Percentiles rank a stretch among this genome's conserved stretches.
These are phyloP conservation scores for Verticillium nubilum DNA, from an alignment of 2,329 filamentous ascomycete genomes.

Conservation along the genomic window DNA sequence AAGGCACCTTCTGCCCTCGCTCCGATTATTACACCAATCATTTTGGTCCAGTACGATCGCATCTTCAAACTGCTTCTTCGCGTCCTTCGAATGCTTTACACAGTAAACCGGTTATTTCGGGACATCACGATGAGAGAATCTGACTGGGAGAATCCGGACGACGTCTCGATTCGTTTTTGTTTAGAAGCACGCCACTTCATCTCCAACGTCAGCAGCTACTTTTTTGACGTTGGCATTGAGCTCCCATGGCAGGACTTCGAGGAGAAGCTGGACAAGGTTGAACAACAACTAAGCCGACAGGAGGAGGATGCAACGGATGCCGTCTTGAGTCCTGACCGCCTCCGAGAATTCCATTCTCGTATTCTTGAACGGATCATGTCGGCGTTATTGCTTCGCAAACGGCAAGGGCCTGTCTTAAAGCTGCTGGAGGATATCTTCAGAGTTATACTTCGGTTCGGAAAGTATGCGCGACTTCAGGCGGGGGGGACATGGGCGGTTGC, in stretches of 20 bases:
- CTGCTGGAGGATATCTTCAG: constrained; percentile 74
- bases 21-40: constrained; percentile 64
- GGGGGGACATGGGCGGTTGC: constrained; percentile 25
- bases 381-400: constrained; percentile 65
- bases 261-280: constrained; percentile 56
- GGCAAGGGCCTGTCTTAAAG: constrained; percentile 66
- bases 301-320: constrained; percentile 36
- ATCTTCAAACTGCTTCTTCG: constrained; percentile 78
- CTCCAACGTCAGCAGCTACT: constrained; percentile 65
- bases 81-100: constrained; percentile 71
- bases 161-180: constrained; percentile 52
- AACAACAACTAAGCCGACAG: constrained; percentile 34
- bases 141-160: constrained; percentile 29
- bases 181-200: constrained; percentile 79
- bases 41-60: constrained; percentile 75
- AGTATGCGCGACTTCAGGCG: constrained; percentile 34
- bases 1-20: constrained; percentile 67
- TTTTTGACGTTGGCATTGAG: constrained; percentile 72
- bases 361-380: constrained; percentile 72
- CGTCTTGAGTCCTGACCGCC: constrained; percentile 57
- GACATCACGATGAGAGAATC: constrained; percentile 41
- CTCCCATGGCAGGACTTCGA: constrained; percentile 70
- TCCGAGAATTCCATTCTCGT: constrained; percentile 66
- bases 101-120: constrained; percentile 60
- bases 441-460: constrained; percentile 67